Evolutionary conservation across 2,329 filamentous ascomycete species (phyloP).

Genomic region (Aspergillus niger): DNA sequence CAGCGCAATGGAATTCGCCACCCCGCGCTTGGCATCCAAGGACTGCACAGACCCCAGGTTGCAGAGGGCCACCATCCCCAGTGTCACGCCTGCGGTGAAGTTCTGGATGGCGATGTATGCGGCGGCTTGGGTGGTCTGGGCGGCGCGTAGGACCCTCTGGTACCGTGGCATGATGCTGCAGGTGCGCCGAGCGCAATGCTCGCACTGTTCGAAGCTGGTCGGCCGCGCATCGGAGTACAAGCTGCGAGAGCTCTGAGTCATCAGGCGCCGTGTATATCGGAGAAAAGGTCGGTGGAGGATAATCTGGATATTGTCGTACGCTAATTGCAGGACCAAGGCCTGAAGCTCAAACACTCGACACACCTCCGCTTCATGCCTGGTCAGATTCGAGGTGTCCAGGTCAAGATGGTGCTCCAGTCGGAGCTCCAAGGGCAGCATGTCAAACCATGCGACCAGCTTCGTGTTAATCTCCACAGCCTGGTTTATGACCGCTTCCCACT

Average conservation of each 20-base stretch:
- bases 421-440: neutral
- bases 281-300: neutral
- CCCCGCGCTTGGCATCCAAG: constrained; percentile 45
- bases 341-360: neutral
- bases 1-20: neutral
- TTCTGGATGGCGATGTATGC: neutral
- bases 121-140: neutral
- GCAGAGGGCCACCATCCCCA: neutral
- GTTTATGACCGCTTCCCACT: neutral
- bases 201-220: neutral
- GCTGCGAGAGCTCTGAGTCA: neutral
- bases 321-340: neutral
- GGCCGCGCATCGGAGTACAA: neutral
- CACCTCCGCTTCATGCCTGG: neutral
- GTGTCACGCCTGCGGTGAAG: neutral
- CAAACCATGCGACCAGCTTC: neutral
- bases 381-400: neutral
- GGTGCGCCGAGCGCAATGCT: neutral
- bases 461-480: neutral
- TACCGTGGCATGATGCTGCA: neutral
- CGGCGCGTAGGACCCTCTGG: neutral
- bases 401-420: neutral
- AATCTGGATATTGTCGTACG: neutral
- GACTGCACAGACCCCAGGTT: neutral
- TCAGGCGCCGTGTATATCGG: neutral